Base-by-base conservation (phyloP, 2,329 filamentous ascomycete species). In the Beauveria medogensis region DNA sequence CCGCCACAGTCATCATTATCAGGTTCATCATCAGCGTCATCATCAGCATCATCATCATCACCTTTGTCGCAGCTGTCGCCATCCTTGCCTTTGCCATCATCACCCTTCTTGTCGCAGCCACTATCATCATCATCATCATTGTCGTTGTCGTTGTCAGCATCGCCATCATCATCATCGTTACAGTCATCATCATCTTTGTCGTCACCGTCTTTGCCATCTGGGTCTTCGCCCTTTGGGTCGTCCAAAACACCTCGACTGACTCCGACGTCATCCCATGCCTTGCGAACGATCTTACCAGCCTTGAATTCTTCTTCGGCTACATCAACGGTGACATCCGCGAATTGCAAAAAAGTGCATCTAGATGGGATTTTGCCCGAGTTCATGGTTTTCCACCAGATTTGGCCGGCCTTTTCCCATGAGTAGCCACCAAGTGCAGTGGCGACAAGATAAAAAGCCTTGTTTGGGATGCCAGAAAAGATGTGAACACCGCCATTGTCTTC, bases 391-490 rank as follows among this genome's bases (percentile, higher is more conserved):
- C 79, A 82, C 79, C 79, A 82, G 61, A 81, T 78, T 64, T 78
- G 75, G 14, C 80, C 80, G 9, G 78, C 78, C 70, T 79, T 80
- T 66, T 82, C 79, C 78, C 77, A 84, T 4, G 78, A 77, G 67
- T 77, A 80, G 5, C 82, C 81, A 16, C 80, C 81, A 64, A 84
- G 76, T 2, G 71, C 74, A 5, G 73, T 68, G 2, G 79, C 70
- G 12, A 71, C 75, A 10, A 81, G 75, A 65, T 82, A 82, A 64
- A 85, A 85, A 2, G 81, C 82, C 63, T 77, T 75, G 71, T 84
- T 85, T 2, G 81, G 82, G 50, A 85, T 84, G 6, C 82, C 82
- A 6, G 80, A 83, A 69, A 77, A 82, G 54, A 80, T 70, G 68
- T 84, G 81, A 3, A 83, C 80, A 37, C 82, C 82, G 8, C 79